A percentile compares a stretch with the other conserved stretches of the same genome.
Evolutionary conservation across 1,284 basidiomycete species (phyloP).

Genomic region (Sanghuangporus sanghuang): DNA sequence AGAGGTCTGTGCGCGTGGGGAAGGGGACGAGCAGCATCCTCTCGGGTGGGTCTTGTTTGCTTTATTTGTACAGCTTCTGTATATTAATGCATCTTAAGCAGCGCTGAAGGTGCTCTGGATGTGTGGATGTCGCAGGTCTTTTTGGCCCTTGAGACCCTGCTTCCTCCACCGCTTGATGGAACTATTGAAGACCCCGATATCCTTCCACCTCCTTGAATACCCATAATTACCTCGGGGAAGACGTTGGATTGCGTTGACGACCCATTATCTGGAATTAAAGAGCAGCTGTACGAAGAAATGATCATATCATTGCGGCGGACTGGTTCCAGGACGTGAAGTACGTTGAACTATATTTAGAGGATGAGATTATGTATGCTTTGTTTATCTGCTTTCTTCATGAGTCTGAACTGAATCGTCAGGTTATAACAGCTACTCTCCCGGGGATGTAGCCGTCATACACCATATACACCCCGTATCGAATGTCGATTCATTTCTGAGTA

Average conservation of each 20-base stretch:
- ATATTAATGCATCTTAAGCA: slow-evolving; percentile 22
- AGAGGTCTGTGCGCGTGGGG: slow-evolving; percentile 60
- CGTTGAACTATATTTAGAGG: slow-evolving; percentile 59
- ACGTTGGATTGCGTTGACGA: not conserved
- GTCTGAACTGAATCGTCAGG: slow-evolving; percentile 1
- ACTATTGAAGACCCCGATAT: slow-evolving; percentile 30
- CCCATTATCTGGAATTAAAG: slow-evolving; percentile 23
- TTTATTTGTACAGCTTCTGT: not conserved
- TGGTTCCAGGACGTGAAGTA: slow-evolving; percentile 92
- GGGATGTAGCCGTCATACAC: slow-evolving; percentile 82
- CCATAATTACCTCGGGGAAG: slow-evolving; percentile 29
- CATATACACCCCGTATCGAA: slow-evolving; percentile 62
- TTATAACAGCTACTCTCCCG: slow-evolving; percentile 63
- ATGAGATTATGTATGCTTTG: slow-evolving; percentile 47
- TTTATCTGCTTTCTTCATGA: not conserved
- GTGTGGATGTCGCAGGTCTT: slow-evolving; percentile 57
- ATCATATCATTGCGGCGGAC: slow-evolving; percentile 62
- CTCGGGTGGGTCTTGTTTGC: slow-evolving; percentile 44
- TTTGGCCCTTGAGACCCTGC: slow-evolving; percentile 38
- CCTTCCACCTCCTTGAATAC: slow-evolving; percentile 44
- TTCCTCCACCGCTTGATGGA: slow-evolving; percentile 41
- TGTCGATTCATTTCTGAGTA: slow-evolving; percentile 61
- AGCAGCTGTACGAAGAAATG: slow-evolving; percentile 46
- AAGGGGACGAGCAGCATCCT: slow-evolving; percentile 80
- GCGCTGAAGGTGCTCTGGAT: slow-evolving; percentile 66